phyloP scores from a whole-genome alignment of 805 yeast genomes.

The Wickerhamiella kurtzmanii region DNA sequence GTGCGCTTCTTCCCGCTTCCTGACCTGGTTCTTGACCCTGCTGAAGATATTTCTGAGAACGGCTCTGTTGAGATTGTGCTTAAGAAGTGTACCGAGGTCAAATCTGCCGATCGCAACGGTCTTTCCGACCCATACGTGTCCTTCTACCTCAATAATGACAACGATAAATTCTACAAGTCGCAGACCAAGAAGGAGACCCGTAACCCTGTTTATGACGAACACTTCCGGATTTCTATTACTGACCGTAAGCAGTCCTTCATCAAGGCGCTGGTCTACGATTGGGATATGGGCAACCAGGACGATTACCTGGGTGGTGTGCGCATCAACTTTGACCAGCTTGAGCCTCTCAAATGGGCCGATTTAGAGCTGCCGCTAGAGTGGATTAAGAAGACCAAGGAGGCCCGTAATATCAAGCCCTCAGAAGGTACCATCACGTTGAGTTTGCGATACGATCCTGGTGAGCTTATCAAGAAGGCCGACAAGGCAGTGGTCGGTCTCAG shows the following conservation, averaged over 20 bases:
- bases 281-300: constrained; percentile 88
- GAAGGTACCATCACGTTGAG: constrained; percentile 48
- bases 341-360: constrained; percentile 42
- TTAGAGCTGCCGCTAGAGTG: constrained; percentile 38
- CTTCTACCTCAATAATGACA: constrained; percentile 49
- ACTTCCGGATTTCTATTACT: constrained; percentile 25
- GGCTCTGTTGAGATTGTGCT: constrained; percentile 57
- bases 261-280: constrained; percentile 52
- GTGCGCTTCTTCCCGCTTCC: constrained; percentile 65
- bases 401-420: constrained; percentile 36
- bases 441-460: constrained; percentile 56
- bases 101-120: constrained; percentile 83
- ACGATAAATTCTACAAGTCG: constrained; percentile 50
- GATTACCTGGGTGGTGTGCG: constrained; percentile 62
- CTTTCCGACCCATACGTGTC: constrained; percentile 84
- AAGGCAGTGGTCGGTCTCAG: constrained; percentile 13
- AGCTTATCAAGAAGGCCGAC: constrained; percentile 29
- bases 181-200: constrained; percentile 75
- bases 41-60: constrained; percentile 60
- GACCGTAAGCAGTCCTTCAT: constrained; percentile 10
- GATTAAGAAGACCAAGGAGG: constrained; percentile 29
- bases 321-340: constrained; percentile 43
- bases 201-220: constrained; percentile 82
- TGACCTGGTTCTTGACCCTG: constrained; percentile 45
- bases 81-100: constrained; percentile 50